phyloP scores from a whole-genome alignment of 192 early-diverging fungal genomes.

The Dissophora ornata region DNA sequence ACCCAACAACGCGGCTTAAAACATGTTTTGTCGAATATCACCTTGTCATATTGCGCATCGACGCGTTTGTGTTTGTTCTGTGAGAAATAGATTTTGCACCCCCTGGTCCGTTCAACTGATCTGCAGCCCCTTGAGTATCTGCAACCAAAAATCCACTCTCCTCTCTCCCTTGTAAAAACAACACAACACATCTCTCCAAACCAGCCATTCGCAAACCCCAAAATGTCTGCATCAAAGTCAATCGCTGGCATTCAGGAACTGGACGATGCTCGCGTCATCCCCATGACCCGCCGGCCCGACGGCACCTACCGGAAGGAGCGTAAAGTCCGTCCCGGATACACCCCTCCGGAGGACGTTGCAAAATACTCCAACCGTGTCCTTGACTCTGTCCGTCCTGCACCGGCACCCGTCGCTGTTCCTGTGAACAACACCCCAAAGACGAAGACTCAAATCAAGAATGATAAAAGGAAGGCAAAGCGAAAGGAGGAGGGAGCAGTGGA shows the following conservation, averaged over 20 bases:
- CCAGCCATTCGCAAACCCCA: no score
- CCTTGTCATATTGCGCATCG: no score
- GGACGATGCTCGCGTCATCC: conserved; percentile 67
- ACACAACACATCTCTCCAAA: no score
- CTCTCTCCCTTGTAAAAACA: no score
- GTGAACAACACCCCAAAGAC: conserved; percentile 34
- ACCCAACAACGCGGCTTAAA: no score
- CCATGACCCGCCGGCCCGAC: conserved; percentile 72
- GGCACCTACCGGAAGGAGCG: conserved; percentile 76
- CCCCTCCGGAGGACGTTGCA: conserved; percentile 71
- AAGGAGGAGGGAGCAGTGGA: conserved; percentile 33
- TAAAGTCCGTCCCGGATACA: conserved; percentile 75
- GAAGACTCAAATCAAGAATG: conserved; percentile 63
- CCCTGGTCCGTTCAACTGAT: no score
- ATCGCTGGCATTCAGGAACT: conserved; percentile 34
- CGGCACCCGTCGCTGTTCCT: background rate
- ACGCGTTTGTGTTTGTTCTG: no score
- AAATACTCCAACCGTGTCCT: conserved; percentile 73
- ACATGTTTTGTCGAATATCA: no score
- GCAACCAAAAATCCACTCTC: no score
- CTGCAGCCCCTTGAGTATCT: no score
- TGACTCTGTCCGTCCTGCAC: conserved; percentile 27
- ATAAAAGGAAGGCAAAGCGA: conserved; percentile 58
- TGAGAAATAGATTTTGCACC: no score
- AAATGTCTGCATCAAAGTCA: conserved; percentile 18